Evolutionary conservation across 768 basidiomycete species (phyloP), one percentile per base, ranked within the genome.

Genomic region (Tephrocybe sp.): DNA sequence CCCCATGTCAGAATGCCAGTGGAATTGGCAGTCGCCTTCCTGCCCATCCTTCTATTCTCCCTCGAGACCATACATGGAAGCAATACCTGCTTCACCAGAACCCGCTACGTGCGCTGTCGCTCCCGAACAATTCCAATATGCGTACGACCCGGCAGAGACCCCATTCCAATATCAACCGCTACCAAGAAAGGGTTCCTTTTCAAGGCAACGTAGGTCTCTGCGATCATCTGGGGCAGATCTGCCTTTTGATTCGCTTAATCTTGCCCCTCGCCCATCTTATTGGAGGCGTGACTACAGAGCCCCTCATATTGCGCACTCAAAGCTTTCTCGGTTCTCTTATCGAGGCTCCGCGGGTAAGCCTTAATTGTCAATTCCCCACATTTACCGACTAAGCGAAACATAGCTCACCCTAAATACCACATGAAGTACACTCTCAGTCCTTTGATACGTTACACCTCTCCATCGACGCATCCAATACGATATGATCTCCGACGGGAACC

Each of bases 401-500:
- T 18, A n/a, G n/a, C n/a, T n/a, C n/a, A n/a, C n/a, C n/a, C n/a
- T n/a, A n/a, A n/a, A n/a, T n/a, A n/a, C 24, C 11, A 24, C 12
- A 15, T 16, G n/a, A 36, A 19, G 15, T 55, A 56, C 21, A 44
- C 35, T 5, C 53, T 61, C 26, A 45, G 51, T 26, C 13, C 53
- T 5, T 31, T 61, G 8, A 38, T 61, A 8, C 26, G 42, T 7
- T 61, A 56, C 18, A 25, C 5, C 22, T 44, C 44, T 18, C 19
- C 44, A 28, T 44, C 38, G 4, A 42, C 22, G 9, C 38, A 55
- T 39, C 60, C 55, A 5, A 21, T 61, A 16, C n/a, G 15, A 18
- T 48, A 55, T 21, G 60, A 61, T 19, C 39, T 61, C 25, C 55
- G 60, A 25, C 43, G 30, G 13, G 26, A 53, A 24, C 60, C 60